phyloP scores from a whole-genome alignment of 139 green algal species.

The Coelastrella sp. region DNA sequence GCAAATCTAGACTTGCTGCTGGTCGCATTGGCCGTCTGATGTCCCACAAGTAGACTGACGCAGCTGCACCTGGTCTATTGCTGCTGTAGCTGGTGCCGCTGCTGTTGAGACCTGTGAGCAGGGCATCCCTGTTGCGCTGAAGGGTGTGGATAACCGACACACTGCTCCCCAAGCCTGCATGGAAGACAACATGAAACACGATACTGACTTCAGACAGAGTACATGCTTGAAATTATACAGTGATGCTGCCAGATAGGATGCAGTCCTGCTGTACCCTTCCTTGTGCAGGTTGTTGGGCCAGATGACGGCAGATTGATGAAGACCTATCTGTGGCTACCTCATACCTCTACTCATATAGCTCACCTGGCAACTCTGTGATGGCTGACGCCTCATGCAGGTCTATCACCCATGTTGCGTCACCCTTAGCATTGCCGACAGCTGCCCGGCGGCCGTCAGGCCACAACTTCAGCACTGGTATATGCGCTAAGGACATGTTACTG shows the following conservation, averaged over 20 bases:
- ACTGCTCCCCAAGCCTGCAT: constrained; percentile 2
- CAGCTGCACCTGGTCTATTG: not conserved
- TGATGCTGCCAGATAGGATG: not conserved
- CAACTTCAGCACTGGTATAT: not conserved
- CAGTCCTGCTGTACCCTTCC: too few relatives aligned
- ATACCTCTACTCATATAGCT: too few relatives aligned
- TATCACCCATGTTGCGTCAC: not conserved
- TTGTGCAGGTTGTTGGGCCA: too few relatives aligned
- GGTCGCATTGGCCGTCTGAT: not conserved
- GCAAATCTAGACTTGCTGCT: not conserved
- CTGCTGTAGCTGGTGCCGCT: not conserved
- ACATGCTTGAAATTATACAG: not conserved
- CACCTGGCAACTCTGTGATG: constrained; percentile 16
- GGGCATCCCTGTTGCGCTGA: not conserved
- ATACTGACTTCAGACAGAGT: too few relatives aligned
- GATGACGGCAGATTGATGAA: too few relatives aligned
- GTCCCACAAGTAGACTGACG: constrained; percentile 10
- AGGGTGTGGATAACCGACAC: constrained; percentile 5
- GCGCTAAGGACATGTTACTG: not conserved
- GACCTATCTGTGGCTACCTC: too few relatives aligned
- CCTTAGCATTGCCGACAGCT: constrained; percentile 6
- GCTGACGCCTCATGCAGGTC: not conserved
- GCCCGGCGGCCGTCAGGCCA: constrained; percentile 21
- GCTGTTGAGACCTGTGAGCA: constrained; percentile 3
- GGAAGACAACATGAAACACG: not conserved